Base-by-base conservation (phyloP, 805 yeast genomes). In the Yarrowia sp. region DNA sequence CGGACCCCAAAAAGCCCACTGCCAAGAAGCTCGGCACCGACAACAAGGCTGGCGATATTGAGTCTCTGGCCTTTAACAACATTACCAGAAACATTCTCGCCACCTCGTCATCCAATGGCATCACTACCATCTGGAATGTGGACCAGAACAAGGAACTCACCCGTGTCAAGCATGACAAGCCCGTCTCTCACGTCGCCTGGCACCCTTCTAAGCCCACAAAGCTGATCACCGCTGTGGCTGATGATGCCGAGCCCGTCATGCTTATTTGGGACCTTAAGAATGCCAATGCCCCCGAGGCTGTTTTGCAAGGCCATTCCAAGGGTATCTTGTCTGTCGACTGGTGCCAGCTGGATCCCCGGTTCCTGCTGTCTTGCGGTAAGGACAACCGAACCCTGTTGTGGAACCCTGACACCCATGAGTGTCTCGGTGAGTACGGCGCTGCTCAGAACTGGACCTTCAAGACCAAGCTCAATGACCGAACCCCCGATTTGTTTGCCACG, bases 201-300 rank as follows among this genome's bases (percentile, higher is more conserved):
- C 98, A 95, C 75, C 99, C 99, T 65, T 78, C 82, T 48, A 87
- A 87, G 77, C 85, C 93, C 66, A 93, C 98, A 16, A 88, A 85
- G 73, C 83, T 95, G 66, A 85, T 89, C 28, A 93, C 98, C 26
- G 97, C 96, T 28, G 86, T 95, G 30, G 92, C 88, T 67, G 83
- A 85, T 66, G 98, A 92, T 75, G 79, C 82, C 21, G 84, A 85
- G 59, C 96, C 99, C 12, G 82, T 89, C 33, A 85, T 95, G 64
- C 78, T 91, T 68, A 81, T 93, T 16, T 95, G 99, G 99, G 98
- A 95, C 78, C 82, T 95, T 73, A 85, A 98, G 76, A 93, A 95
- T 74, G 86, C 97, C 30, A 88, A 89, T 71, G 90, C 88, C n/a
- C 99, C 99, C 9, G 92, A 90, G 73, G 78, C 77, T 66, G 79